These are phyloP conservation scores for Hyaloscypha finlandica DNA, from an alignment of 495 filamentous ascomycete species.

Conservation along the genomic window DNA sequence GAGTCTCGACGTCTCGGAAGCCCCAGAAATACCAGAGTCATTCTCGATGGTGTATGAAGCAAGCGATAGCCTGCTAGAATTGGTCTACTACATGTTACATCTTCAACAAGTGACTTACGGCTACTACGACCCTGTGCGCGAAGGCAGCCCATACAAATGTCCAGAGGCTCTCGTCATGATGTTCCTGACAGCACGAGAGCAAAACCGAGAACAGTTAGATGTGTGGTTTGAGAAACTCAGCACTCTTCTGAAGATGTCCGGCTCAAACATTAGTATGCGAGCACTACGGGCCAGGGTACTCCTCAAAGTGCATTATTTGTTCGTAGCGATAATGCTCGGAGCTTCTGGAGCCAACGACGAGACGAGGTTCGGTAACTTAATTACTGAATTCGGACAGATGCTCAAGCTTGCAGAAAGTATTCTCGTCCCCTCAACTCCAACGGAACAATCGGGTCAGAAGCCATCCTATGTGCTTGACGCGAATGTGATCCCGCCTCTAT, in stretches of 20 bases:
- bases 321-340: neutral
- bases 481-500: neutral
- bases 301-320: slow-evolving; percentile 1
- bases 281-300: neutral
- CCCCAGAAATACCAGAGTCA: too few species aligned
- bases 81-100: too few species aligned
- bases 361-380: neutral
- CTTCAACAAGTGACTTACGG: too few species aligned
- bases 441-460: too few species aligned
- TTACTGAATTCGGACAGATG: neutral
- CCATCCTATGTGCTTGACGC: neutral
- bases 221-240: neutral
- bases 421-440: neutral
- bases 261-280: neutral
- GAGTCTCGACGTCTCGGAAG: too few species aligned
- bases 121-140: too few species aligned
- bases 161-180: neutral
- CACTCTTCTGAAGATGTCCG: neutral
- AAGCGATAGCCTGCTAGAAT: too few species aligned
- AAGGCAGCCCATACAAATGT: too few species aligned
- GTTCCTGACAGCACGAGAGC: neutral
- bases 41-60: too few species aligned
- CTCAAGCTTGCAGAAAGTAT: neutral
- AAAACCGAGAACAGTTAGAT: neutral
- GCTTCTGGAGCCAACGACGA: neutral